These are phyloP conservation scores for Coriolopsis trogii DNA, from an alignment of 1,284 basidiomycete genomes.

Conservation along the genomic window DNA sequence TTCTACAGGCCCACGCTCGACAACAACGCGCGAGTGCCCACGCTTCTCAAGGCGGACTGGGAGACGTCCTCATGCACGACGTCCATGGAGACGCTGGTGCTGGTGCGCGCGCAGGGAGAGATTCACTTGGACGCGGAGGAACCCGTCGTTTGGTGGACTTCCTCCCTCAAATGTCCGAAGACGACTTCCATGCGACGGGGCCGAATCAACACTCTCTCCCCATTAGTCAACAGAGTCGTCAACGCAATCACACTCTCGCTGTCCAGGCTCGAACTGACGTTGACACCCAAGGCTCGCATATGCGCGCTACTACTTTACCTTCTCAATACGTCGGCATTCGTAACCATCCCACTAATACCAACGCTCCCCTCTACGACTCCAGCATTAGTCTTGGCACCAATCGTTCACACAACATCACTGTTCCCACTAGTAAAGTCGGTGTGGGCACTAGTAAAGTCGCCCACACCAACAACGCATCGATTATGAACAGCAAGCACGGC, in stretches of 20 bases:
- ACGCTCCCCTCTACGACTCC: slow-evolving; percentile 16
- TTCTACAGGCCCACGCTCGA: slow-evolving; percentile 59
- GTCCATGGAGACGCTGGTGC: background rate
- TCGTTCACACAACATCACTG: slow-evolving; percentile 1
- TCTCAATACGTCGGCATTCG: slow-evolving; percentile 27
- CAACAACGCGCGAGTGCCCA: slow-evolving; percentile 32
- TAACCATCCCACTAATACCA: slow-evolving; percentile 6
- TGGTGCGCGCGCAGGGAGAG: too few relatives aligned
- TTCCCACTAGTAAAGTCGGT: slow-evolving; percentile 13
- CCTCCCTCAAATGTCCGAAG: slow-evolving; percentile 39
- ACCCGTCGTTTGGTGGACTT: slow-evolving; percentile 27
- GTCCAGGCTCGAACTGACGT: slow-evolving; percentile 21
- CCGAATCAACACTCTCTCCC: too few relatives aligned
- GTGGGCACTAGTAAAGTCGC: too few relatives aligned
- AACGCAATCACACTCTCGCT: slow-evolving; percentile 34
- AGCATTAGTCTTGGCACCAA: slow-evolving; percentile 9
- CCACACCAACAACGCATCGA: slow-evolving; percentile 12
- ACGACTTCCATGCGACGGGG: slow-evolving; percentile 40
- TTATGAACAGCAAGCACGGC: slow-evolving; percentile 6
- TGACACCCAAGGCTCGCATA: slow-evolving; percentile 24
- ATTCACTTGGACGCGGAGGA: too few relatives aligned
- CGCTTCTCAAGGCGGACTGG: slow-evolving; percentile 6
- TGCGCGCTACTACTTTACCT: slow-evolving; percentile 33
- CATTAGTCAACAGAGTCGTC: slow-evolving; percentile 24
- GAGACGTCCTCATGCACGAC: background rate